Evolutionary conservation across 305 asterid genomes (phyloP).

Genomic region (Withania somnifera): DNA sequence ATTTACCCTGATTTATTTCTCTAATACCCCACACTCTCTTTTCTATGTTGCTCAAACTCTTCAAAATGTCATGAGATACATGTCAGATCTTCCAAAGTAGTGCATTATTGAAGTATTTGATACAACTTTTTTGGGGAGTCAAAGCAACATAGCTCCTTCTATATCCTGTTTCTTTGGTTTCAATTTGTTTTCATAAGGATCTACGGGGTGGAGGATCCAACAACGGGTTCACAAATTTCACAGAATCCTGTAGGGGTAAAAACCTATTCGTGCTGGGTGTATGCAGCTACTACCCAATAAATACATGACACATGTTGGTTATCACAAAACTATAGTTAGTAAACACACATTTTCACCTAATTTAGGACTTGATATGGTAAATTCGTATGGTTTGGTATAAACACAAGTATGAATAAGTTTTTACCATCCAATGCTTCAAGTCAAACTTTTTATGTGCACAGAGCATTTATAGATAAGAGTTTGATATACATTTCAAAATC

Average conservation of each 20-base stretch:
- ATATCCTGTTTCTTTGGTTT: background rate
- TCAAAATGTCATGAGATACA: no score
- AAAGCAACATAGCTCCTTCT: background rate
- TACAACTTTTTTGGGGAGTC: no score
- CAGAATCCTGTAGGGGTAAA: background rate
- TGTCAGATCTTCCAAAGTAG: no score
- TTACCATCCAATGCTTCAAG: background rate
- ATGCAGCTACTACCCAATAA: background rate
- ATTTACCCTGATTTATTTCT: background rate
- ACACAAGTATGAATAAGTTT: background rate
- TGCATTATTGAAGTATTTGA: no score
- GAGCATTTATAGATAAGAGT: background rate
- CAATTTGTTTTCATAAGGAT: background rate
- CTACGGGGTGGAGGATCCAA: background rate
- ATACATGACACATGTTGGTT: background rate
- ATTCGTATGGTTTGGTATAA: background rate
- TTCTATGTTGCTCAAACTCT: no score
- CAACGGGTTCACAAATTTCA: background rate
- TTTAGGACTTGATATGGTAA: background rate
- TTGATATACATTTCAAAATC: background rate
- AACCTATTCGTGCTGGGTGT: background rate
- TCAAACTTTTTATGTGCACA: background rate
- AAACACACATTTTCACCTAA: no score
- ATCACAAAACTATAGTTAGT: background rate
- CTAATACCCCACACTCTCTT: background rate